A percentile compares a stretch with the other conserved stretches of the same genome.
phyloP scores from a whole-genome alignment of 1,139 yeast species.

The Yamadazyma taylorii region DNA sequence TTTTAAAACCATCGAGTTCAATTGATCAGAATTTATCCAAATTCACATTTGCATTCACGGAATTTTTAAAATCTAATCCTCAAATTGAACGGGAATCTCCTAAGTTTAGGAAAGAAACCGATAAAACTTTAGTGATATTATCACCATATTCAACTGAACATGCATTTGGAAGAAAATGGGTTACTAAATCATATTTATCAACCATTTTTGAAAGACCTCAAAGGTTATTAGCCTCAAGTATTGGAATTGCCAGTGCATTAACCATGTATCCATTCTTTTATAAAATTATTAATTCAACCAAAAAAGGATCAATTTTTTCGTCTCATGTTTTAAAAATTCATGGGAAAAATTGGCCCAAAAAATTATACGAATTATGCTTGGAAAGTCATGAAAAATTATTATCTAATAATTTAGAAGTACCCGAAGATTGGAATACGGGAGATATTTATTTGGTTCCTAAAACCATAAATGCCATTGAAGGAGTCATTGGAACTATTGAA shows the following conservation, averaged over 20 bases:
- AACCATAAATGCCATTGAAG: constrained; percentile 73
- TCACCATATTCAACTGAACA: constrained; percentile 67
- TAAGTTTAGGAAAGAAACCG: constrained; percentile 41
- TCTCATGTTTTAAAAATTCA: constrained; percentile 74
- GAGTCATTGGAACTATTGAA: constrained; percentile 79
- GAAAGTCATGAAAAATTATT: constrained; percentile 57
- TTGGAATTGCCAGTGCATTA: constrained; percentile 78
- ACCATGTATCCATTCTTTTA: constrained; percentile 67
- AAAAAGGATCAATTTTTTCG: constrained; percentile 46
- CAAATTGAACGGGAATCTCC: constrained; percentile 55
- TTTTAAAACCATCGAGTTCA: constrained; percentile 33
- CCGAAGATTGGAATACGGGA: constrained; percentile 80
- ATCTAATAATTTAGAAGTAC: constrained; percentile 68
- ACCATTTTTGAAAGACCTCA: constrained; percentile 87
- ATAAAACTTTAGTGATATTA: constrained; percentile 53
- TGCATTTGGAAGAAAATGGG: constrained; percentile 77
- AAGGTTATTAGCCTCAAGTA: constrained; percentile 68
- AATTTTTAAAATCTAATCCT: constrained; percentile 54
- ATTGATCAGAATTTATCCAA: constrained; percentile 37
- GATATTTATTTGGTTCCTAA: constrained; percentile 73
- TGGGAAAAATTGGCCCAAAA: constrained; percentile 70
- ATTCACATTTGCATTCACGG: constrained; percentile 45
- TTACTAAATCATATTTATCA: constrained; percentile 61
- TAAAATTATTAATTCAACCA: constrained; percentile 50
- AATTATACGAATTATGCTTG: constrained; percentile 57